Evolutionary conservation across 306 rosid species (phyloP), one percentile per base, ranked within the genome.

Genomic region (Lathyrus sativus): DNA sequence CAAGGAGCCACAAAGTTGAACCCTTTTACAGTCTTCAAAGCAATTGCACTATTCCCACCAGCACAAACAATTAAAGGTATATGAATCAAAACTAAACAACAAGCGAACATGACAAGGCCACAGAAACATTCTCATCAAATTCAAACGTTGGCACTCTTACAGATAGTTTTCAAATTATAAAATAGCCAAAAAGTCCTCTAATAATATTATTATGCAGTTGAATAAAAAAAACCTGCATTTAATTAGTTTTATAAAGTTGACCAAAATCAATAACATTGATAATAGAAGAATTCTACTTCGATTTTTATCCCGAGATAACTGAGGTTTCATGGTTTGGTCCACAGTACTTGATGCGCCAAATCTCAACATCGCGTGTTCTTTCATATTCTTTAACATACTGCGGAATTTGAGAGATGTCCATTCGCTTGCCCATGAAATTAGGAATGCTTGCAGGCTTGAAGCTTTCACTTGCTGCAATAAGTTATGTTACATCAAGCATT

Each of bases 361-460:
- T 68, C 80, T 93, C 97, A 11, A 88, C 90, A 11, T 86, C 96
- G 11, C 19, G 53, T 65, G 96, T 96, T 86, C 97, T 78, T 22
- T 82, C 87, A 56, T 88, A 93, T 54, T 79, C 88, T 53, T 79
- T 63, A 42, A 84, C 79, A 58, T 90, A 86, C 45, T 86, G 87
- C 6, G 97, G 96, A 80, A 88, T 78, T 61, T 81, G 75, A 74
- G 80, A 51, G 2, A 86, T 64, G 73, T 86, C 95, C 9, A 85
- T 78, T 84, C 41, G 68, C 79, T 81, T 82, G 17, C 95, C 97
- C 74, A 72, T 76, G 73, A 88, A 93, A 44, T 73, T 65, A 6
- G 83, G 80, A 68, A 11, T 46, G 26, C 66, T 49, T 73, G 31
- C 33, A 17, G 68, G 33, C 51, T 75, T 71, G 0, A 39, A 29